Evolutionary conservation across 768 basidiomycete species (phyloP).

Genomic region (Saitozyma sp.): DNA sequence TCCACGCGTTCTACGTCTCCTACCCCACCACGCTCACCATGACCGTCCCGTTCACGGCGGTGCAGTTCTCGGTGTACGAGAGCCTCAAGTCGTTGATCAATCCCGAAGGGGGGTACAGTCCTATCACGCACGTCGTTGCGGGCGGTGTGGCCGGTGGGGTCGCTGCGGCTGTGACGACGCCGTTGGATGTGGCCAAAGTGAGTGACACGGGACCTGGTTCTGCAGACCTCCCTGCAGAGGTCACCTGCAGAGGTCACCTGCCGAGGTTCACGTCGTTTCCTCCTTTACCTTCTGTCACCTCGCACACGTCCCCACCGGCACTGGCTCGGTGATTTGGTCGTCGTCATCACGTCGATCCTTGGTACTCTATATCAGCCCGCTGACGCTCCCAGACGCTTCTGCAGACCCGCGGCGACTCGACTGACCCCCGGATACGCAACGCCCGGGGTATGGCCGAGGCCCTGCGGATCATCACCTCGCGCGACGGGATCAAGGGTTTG

Average conservation of each 20-base stretch:
- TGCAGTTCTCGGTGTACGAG: slow-evolving; percentile 96
- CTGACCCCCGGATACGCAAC: slow-evolving; percentile 77
- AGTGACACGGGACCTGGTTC: slow-evolving; percentile 5
- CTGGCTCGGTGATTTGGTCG: background rate
- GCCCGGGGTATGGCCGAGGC: slow-evolving; percentile 84
- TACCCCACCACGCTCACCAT: slow-evolving; percentile 97
- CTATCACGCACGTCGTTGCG: slow-evolving; percentile 85
- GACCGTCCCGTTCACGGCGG: slow-evolving; percentile 96
- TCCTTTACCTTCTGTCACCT: too few relatives aligned
- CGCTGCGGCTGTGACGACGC: slow-evolving; percentile 93
- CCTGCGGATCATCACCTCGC: slow-evolving; percentile 77
- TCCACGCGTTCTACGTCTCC: slow-evolving; percentile 92
- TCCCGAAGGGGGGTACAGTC: slow-evolving; percentile 82
- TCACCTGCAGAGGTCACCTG: too few relatives aligned
- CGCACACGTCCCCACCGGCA: too few relatives aligned
- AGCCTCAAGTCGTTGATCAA: slow-evolving; percentile 83
- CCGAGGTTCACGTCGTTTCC: too few relatives aligned
- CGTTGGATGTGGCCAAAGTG: slow-evolving; percentile 89
- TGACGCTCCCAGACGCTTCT: slow-evolving; percentile 64
- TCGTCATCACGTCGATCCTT: background rate
- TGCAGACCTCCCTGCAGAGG: too few relatives aligned
- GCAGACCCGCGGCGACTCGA: slow-evolving; percentile 90
- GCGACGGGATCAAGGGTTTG: slow-evolving; percentile 84
- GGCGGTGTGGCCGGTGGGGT: slow-evolving; percentile 91
- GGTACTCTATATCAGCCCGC: background rate